Base-by-base conservation (phyloP, 768 basidiomycete species). In the Naganishia vaughanmartiniae region DNA sequence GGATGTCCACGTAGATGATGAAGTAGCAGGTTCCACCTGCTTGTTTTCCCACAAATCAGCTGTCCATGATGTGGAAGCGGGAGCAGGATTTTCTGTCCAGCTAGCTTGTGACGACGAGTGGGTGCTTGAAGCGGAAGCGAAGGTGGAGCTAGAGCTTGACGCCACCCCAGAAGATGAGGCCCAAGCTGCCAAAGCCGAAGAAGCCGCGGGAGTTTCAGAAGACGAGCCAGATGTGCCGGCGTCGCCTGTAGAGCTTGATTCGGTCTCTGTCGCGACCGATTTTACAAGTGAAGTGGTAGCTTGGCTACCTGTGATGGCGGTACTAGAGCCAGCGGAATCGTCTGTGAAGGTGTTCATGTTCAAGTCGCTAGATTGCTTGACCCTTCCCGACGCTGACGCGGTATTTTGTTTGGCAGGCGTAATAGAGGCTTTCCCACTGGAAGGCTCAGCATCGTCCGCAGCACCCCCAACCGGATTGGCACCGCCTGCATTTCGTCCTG, bases 1-100 rank as follows among this genome's bases (percentile, higher is more conserved):
- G 7, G 57, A 58, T 6, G 57, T 19, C 60, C 60, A 63, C n/a
- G 60, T 63, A 26, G 19, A n/a, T 17, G 60, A 42, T 26, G 60
- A 30, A 31, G 39, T 36, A 11, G 33, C n/a, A 24, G 30, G n/a
- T 1, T 15, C 34, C 34, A n/a, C 21, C 12, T 33, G 15, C 57
- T 33, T 34, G 57, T 36, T 58, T 31, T 58, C 33, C 57, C 33
- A 58, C 19, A 15, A n/a, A 14, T 58, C 19, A 34, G 57, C 24
- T 21, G 48, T 26, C 48, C 48, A 51, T n/a, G 48, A 51, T 26
- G 48, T 51, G 1, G 48, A 51, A 14, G 48, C 24, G 7, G 48
- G n/a, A 2, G 48, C 4, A 24, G 48, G 48, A 24, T 51, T 51
- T 24, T 7, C 19, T 3, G 24, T 26, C 19, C n/a, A 51, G 48